Evolutionary conservation across 352 stramenopile species (phyloP).

Genomic region (Pythium brachiatum): DNA sequence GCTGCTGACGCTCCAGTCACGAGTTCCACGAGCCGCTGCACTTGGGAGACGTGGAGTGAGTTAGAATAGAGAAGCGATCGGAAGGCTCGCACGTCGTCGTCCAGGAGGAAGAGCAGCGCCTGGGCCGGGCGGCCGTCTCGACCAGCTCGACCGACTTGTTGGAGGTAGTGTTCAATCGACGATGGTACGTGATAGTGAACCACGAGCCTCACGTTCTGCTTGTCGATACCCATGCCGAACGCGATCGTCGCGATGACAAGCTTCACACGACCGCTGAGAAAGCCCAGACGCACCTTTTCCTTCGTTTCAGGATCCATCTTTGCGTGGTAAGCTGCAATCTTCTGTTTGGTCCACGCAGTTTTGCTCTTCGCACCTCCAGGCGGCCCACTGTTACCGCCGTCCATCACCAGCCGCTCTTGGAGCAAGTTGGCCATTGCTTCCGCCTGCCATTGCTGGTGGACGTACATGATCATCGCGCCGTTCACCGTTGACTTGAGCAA

Average conservation of each 20-base stretch:
- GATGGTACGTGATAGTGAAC: conserved; percentile 97
- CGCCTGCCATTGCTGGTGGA: conserved; percentile 76
- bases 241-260: conserved; percentile 97
- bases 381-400: conserved; percentile 23
- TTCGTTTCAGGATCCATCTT: conserved; percentile 83
- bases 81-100: conserved; percentile 67
- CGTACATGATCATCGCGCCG: conserved; percentile 78
- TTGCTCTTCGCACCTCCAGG: conserved; percentile 7
- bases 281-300: conserved; percentile 78
- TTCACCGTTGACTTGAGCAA: conserved; percentile 28
- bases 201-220: conserved; percentile 96
- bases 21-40: conserved; percentile 41
- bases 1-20: conserved; percentile 23
- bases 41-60: conserved; percentile 51
- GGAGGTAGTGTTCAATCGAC: conserved; percentile 98
- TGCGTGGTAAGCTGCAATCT: conserved; percentile 91
- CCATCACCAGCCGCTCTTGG: conserved; percentile 43
- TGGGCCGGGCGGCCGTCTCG: conserved; percentile 88
- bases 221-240: conserved; percentile 99
- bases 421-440: conserved; percentile 68
- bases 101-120: conserved; percentile 59
- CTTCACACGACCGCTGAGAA: conserved; percentile 84
- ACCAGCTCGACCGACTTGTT: conserved; percentile 95
- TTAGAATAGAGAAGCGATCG: conserved; percentile 74
- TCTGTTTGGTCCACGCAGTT: conserved; percentile 27